Percentiles rank a stretch among this genome's conserved stretches.
Conservation (phyloP, 2,329 filamentous ascomycete genomes). For the Talaromyces sp. region DNA sequence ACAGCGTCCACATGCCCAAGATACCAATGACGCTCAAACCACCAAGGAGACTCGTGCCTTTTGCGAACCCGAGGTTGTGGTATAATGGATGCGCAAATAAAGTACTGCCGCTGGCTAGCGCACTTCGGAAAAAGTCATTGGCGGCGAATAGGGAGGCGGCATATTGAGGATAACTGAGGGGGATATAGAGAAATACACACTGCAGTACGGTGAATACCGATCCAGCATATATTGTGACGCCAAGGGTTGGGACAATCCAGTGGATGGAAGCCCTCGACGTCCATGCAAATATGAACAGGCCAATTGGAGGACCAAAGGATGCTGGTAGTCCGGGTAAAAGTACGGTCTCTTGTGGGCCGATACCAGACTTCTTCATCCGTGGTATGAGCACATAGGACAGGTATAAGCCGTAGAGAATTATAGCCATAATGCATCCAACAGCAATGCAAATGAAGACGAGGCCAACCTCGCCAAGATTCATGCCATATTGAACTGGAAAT, state of each 20-base stretch:
- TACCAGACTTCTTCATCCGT: background rate
- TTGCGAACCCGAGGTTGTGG: slow-evolving; percentile 34
- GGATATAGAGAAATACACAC: slow-evolving; percentile 44
- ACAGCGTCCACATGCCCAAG: background rate
- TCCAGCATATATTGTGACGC: slow-evolving; percentile 41
- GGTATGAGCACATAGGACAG: slow-evolving; percentile 48
- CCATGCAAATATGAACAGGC: slow-evolving; percentile 53
- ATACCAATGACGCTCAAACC: slow-evolving; percentile 39
- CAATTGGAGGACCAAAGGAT: slow-evolving; percentile 48
- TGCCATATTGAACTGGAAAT: slow-evolving; percentile 59
- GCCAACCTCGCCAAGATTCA: slow-evolving; percentile 53
- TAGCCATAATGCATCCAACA: slow-evolving; percentile 61
- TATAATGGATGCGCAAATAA: slow-evolving; percentile 38
- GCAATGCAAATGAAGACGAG: slow-evolving; percentile 66
- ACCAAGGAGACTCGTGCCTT: slow-evolving; percentile 36
- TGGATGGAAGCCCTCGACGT: slow-evolving; percentile 42
- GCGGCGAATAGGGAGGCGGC: slow-evolving; percentile 38
- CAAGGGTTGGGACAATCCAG: slow-evolving; percentile 41
- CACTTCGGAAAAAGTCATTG: slow-evolving; percentile 35
- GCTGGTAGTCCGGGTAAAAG: slow-evolving; percentile 51
- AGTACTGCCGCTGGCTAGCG: slow-evolving; percentile 32
- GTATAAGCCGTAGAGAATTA: slow-evolving; percentile 47
- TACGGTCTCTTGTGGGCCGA: slow-evolving; percentile 47
- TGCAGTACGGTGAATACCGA: slow-evolving; percentile 43
- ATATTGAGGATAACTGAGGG: slow-evolving; percentile 35